Base-by-base conservation (phyloP, 805 yeast species). In the Ogataea saltuana region DNA sequence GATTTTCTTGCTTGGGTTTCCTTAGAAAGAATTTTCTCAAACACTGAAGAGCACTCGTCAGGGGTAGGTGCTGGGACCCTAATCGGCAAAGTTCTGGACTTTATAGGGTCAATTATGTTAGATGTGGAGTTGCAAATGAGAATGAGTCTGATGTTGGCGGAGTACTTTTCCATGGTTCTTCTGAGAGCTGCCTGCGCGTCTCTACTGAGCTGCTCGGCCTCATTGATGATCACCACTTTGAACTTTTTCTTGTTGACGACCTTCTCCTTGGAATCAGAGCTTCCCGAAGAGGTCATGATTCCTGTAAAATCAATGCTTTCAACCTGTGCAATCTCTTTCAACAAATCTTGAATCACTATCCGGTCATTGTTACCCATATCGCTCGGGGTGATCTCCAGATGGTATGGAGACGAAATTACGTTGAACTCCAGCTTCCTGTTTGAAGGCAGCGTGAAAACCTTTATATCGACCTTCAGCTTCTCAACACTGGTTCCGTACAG, bases 361-460 rank as follows among this genome's bases (percentile, higher is more conserved):
- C 98, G 75, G 66, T 93, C 99, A 60, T 89, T 88, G 63, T 85
- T 88, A 6, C 98, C 98, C 83, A 93, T 84, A 65, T 93, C 99
- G 47, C 93, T 79, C 6, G 99, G 99, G 2, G 98, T 93, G 56
- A 93, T 86, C 61, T 93, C 99, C 49, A 90, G 67, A 65, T 93
- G 99, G 60, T 83, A 80, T 0, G 91, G 86, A 9, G 95, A 84
- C 33, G 96, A 85, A n/a, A 93, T 86, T 17, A 93, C 89, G 58
- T 88, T 93, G 65, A 93, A 83, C 57, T 93, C 98, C 43, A 93
- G 66, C 61, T 88, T 91, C 36, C 90, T 71, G 51, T 81, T 83
- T 7, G 86, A 74, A 3, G 78, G 63, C 0, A 95, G 85, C 25
- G 79, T 80, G 59, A 91, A 87, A 2, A 85, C 81, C 54, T 95